phyloP scores from a whole-genome alignment of 208 protist genomes.

The Wallacemonas sp. region DNA sequence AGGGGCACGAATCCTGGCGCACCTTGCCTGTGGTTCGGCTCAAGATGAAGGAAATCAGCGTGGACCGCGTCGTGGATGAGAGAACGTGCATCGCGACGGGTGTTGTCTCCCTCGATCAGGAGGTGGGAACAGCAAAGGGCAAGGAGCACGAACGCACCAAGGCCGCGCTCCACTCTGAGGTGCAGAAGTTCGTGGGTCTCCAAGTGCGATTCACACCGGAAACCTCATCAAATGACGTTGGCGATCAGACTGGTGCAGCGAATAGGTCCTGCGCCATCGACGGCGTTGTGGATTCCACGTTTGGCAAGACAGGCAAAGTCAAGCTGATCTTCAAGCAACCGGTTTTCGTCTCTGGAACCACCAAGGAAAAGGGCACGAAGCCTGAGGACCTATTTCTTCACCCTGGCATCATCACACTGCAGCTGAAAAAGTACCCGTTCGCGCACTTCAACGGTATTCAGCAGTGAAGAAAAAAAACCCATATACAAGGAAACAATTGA shows the following conservation, averaged over 20 bases:
- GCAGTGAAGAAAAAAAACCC: no score
- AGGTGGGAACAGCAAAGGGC: slow-evolving; percentile 4
- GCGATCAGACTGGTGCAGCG: background rate
- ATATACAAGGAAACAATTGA: no score
- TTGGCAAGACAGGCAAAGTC: slow-evolving; percentile 85
- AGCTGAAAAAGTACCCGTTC: slow-evolving; percentile 69
- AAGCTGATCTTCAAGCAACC: slow-evolving; percentile 57
- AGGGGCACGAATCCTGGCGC: slow-evolving; percentile 37
- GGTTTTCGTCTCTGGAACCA: slow-evolving; percentile 39
- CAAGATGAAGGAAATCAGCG: slow-evolving; percentile 37
- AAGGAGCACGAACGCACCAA: slow-evolving; percentile 20
- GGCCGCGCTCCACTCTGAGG: slow-evolving; percentile 56
- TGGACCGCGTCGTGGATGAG: slow-evolving; percentile 69
- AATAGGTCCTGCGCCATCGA: no score
- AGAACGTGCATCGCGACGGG: slow-evolving; percentile 73
- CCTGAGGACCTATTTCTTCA: slow-evolving; percentile 9
- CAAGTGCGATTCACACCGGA: slow-evolving; percentile 46
- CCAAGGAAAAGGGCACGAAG: slow-evolving; percentile 26
- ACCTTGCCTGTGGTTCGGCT: slow-evolving; percentile 52
- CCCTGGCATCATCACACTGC: slow-evolving; percentile 46
- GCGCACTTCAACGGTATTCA: slow-evolving; percentile 51
- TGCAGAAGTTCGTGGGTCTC: slow-evolving; percentile 74
- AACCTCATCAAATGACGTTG: background rate
- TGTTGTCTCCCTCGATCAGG: slow-evolving; percentile 34
- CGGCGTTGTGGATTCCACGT: slow-evolving; percentile 70